Base-by-base conservation (phyloP, 139 green algal species). In the Desmodesmus armatus region DNA sequence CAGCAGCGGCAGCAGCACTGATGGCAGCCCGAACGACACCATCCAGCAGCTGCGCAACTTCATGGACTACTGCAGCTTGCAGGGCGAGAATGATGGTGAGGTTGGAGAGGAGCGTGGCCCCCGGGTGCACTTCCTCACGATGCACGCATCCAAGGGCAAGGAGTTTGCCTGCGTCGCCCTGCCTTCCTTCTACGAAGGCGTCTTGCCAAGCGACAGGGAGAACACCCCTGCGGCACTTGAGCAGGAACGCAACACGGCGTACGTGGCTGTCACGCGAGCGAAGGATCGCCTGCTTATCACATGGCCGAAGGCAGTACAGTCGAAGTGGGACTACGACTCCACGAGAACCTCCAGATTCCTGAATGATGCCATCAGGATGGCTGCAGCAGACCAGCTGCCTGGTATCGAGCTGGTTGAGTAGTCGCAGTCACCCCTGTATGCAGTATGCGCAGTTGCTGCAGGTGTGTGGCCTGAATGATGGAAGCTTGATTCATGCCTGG, bases 111-210 rank as follows among this genome's bases (percentile, higher is more conserved):
- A 69, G 15, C 6, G 21, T 15, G 35, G 19, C 6, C 40, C 78
- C 9, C 51, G 67, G 39, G 86, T 93, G 23, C 87, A 83, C 51
- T 80, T 93, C 47, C 89, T 91, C 74, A 93, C 90, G 13, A 71
- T 93, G 60, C 91, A 94, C 82, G 82, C 72, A 3, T 41, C 85
- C 49, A 94, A 94, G 84, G 91, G 91, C 17, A 88, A 92, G 37
- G 91, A 94, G 84, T 93, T 89, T 55, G 49, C 73, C 27, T 66
- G 41, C 31, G 87, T 92, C 29, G 82, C 90, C 25, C 33, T 94
- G 4, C n/a, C 89, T n/a, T 80, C 78, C 33, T 27, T 90, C 13
- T 49, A 91, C 51, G 82, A 88, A 3, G 83, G 77, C 5, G 9
- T 21, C 6, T n/a, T 88, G 13, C 70, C 78, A 33, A 21, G 0